These are phyloP conservation scores for Darksidea phi DNA, from an alignment of 495 filamentous ascomycete genomes.

Conservation along the genomic window DNA sequence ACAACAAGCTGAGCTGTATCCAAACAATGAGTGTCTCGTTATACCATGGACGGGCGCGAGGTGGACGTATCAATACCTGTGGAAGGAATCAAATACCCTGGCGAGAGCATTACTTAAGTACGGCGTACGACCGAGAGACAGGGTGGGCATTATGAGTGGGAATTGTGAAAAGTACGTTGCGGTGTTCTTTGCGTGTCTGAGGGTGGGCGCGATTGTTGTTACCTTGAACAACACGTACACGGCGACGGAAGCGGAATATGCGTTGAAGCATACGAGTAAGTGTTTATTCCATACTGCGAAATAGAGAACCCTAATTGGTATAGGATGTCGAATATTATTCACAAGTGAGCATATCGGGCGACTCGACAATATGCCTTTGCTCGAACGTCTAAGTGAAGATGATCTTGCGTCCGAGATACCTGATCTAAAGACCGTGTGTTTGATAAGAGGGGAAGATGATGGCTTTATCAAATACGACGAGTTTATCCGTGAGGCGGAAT, in stretches of 20 bases:
- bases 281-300: neutral
- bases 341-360: slow-evolving; percentile 61
- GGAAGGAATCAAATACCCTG: slow-evolving; percentile 58
- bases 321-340: slow-evolving; percentile 63
- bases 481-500: slow-evolving; percentile 47
- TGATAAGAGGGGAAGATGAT: slow-evolving; percentile 54
- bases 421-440: slow-evolving; percentile 48
- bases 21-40: slow-evolving; percentile 59
- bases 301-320: neutral
- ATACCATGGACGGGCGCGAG: slow-evolving; percentile 65
- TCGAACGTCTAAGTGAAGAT: slow-evolving; percentile 50
- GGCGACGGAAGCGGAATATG: slow-evolving; percentile 60
- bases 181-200: slow-evolving; percentile 65
- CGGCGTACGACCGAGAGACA: slow-evolving; percentile 62
- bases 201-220: slow-evolving; percentile 66
- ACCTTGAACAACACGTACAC: slow-evolving; percentile 74
- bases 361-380: slow-evolving; percentile 54
- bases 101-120: slow-evolving; percentile 59
- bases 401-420: slow-evolving; percentile 33
- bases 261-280: slow-evolving; percentile 62
- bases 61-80: slow-evolving; percentile 65
- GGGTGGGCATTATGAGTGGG: slow-evolving; percentile 68
- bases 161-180: slow-evolving; percentile 70
- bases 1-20: slow-evolving; percentile 61
- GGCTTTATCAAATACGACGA: slow-evolving; percentile 54